Percentiles rank a stretch among this genome's conserved stretches.
Evolutionary conservation across 179 eudicot species (phyloP).

Genomic region (Spinacia oleracea): DNA sequence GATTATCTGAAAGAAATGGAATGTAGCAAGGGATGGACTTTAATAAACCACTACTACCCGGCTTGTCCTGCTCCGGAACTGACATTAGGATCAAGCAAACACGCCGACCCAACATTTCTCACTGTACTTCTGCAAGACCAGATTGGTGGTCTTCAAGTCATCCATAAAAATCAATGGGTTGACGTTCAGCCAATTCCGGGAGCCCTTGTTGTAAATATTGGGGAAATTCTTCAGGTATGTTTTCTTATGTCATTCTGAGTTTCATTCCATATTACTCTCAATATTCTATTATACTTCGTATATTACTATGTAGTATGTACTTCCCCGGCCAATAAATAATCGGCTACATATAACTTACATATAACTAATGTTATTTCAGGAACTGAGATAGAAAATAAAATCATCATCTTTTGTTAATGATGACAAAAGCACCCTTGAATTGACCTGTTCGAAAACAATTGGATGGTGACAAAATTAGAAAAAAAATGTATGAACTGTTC

Average conservation of each 20-base stretch:
- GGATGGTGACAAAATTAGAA: too few species aligned
- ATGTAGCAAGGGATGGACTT: constrained; percentile 19
- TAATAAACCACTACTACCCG: constrained; percentile 30
- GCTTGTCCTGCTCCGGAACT: constrained; percentile 39
- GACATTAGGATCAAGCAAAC: constrained; percentile 26
- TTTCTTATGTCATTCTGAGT: neutral
- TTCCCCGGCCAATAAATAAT: neutral
- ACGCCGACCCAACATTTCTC: constrained; percentile 25
- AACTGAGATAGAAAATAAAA: too few species aligned
- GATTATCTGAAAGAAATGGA: constrained; percentile 25
- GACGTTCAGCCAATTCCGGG: constrained; percentile 25
- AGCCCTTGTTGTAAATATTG: constrained; percentile 25
- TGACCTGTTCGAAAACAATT: too few species aligned
- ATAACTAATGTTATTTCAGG: too few species aligned
- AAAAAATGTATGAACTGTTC: too few species aligned
- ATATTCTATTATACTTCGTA: too few species aligned
- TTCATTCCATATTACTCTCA: neutral
- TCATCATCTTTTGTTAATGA: too few species aligned
- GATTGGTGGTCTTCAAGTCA: constrained; percentile 31
- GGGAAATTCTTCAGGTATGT: constrained; percentile 26
- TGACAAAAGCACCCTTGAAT: too few species aligned
- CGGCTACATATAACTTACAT: neutral
- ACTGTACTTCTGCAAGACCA: constrained; percentile 32
- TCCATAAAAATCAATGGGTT: constrained; percentile 31
- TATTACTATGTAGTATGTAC: too few species aligned